phyloP scores from a whole-genome alignment of 179 eudicot species.

The Carnegiea gigantea region DNA sequence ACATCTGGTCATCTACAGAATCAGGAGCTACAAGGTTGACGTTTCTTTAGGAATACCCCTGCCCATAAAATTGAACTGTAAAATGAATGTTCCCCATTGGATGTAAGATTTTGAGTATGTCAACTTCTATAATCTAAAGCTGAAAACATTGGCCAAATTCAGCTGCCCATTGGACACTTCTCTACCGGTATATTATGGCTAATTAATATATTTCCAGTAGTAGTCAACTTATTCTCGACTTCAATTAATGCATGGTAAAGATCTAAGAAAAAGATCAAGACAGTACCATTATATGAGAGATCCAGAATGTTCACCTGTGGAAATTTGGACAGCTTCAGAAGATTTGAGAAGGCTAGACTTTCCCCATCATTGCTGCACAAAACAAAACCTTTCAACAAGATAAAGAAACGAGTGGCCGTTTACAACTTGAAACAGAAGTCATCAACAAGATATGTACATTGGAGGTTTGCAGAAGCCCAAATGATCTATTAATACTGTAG shows the following conservation, averaged over 20 bases:
- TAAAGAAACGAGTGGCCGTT: conserved; percentile 2
- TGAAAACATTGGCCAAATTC: too few species aligned
- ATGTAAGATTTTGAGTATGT: too few species aligned
- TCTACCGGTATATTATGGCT: too few species aligned
- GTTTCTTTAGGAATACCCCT: too few species aligned
- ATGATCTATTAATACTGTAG: conserved; percentile 80
- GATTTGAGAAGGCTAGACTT: conserved; percentile 47
- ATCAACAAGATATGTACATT: conserved; percentile 35
- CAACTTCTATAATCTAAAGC: too few species aligned
- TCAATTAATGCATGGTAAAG: neutral
- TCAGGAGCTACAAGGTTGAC: too few species aligned
- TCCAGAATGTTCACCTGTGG: conserved; percentile 54
- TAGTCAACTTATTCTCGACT: too few species aligned
- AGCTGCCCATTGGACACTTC: too few species aligned
- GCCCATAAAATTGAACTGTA: too few species aligned
- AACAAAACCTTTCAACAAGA: neutral
- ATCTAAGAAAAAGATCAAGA: neutral
- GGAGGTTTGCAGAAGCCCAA: conserved; percentile 90
- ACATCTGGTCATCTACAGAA: too few species aligned
- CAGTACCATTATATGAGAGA: neutral
- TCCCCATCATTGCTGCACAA: conserved; percentile 60
- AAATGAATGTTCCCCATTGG: too few species aligned
- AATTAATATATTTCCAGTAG: too few species aligned
- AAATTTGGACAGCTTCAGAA: conserved; percentile 68
- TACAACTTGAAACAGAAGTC: neutral